phyloP scores from a whole-genome alignment of 2,329 filamentous ascomycete genomes.

The Diaporthe sp. region DNA sequence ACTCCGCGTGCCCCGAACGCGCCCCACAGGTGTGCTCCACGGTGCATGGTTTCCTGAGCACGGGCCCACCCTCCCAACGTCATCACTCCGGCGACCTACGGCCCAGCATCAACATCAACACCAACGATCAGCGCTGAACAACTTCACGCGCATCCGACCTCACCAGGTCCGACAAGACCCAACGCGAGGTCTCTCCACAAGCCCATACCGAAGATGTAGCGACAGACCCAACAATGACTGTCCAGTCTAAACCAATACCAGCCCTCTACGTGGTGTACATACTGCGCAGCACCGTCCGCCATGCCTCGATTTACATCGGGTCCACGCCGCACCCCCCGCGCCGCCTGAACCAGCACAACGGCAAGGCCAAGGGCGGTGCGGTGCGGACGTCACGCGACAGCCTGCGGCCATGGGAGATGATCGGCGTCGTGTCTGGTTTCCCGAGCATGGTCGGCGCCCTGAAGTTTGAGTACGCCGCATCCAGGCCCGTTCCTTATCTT shows the following conservation, averaged over 20 bases:
- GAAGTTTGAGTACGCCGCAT: constrained; percentile 86
- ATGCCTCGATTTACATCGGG: constrained; percentile 84
- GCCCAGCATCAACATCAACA: constrained; percentile 28
- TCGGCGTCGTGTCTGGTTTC: constrained; percentile 87
- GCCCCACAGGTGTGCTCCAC: not conserved
- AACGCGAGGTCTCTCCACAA: not conserved
- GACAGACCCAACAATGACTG: constrained; percentile 52
- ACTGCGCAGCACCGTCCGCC: constrained; percentile 82
- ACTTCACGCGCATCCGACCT: not conserved
- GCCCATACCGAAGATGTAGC: constrained; percentile 24
- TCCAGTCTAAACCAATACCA: constrained; percentile 73
- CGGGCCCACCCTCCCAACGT: constrained; percentile 24
- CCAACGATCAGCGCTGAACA: not conserved
- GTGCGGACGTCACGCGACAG: constrained; percentile 76
- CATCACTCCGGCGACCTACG: constrained; percentile 24
- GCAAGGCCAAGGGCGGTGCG: constrained; percentile 83
- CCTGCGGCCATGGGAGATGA: constrained; percentile 92
- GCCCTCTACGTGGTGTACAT: constrained; percentile 95
- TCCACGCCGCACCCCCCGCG: constrained; percentile 90
- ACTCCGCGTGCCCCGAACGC: not conserved
- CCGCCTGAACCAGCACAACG: constrained; percentile 93
- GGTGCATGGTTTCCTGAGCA: not conserved
- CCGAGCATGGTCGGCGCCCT: constrained; percentile 87
- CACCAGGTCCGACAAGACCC: not conserved
- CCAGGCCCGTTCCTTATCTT: not conserved